A percentile compares a stretch with the other conserved stretches of the same genome.
Conservation (phyloP, 2,329 filamentous ascomycete species). For the Alternaria atra region DNA sequence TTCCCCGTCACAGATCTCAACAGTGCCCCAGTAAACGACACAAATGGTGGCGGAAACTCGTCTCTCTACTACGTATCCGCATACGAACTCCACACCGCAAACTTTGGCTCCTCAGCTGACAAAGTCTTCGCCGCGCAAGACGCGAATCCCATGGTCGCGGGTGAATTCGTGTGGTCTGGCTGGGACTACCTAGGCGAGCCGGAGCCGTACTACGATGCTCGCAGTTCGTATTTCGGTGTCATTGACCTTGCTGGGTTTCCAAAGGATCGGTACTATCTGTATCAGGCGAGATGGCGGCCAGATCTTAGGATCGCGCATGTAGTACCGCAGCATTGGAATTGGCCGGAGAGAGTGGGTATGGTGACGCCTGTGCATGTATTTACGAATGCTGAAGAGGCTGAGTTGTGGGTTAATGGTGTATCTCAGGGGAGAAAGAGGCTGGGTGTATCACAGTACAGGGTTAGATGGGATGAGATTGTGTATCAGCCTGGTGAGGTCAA, state of each 20-base stretch:
- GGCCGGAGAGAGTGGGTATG: conserved; percentile 58
- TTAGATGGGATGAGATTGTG: conserved; percentile 62
- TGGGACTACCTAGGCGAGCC: conserved; percentile 63
- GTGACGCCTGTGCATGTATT: conserved; percentile 66
- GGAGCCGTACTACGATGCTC: conserved; percentile 58
- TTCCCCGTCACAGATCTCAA: conserved; percentile 58
- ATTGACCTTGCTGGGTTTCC: conserved; percentile 66
- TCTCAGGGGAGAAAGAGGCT: conserved; percentile 55
- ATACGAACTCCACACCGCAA: conserved; percentile 61
- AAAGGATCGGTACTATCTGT: conserved; percentile 65
- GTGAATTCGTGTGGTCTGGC: conserved; percentile 63
- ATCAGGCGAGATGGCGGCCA: conserved; percentile 63
- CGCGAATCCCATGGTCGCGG: conserved; percentile 58
- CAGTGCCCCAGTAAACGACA: conserved; percentile 50
- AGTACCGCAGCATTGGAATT: conserved; percentile 64
- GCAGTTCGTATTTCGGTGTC: conserved; percentile 65
- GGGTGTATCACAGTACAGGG: conserved; percentile 55
- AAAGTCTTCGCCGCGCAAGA: conserved; percentile 57
- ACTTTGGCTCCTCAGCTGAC: conserved; percentile 60
- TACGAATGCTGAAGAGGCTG: conserved; percentile 61
- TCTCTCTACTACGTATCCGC: conserved; percentile 52
- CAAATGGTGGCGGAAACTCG: conserved; percentile 48
- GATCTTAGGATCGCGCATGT: conserved; percentile 60
- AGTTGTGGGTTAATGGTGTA: conserved; percentile 63
- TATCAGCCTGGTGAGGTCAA: conserved; percentile 59